Evolutionary conservation across 2,329 filamentous ascomycete species (phyloP), one percentile per base, ranked within the genome.

Genomic region (Myriosclerotinia duriaeana): DNA sequence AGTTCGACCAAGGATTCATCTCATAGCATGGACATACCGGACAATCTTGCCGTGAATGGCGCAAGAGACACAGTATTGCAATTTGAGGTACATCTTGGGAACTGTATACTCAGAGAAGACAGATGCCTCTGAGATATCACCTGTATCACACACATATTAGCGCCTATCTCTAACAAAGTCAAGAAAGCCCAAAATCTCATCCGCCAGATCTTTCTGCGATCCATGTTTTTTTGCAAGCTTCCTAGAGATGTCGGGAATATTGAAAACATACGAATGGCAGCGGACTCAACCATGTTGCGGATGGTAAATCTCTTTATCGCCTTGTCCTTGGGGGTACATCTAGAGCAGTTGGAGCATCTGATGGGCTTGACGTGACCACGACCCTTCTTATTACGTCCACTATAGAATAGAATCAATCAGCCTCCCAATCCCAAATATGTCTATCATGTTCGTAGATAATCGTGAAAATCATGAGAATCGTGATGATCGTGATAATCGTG

Each of bases 51-150:
- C 95, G 88, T 99, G 95, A 76, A 99, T 99, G 80, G 95, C 95
- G 85, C 95, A 99, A 84, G 94, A 98, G 80, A 99, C 95, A 84
- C 95, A 99, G 92, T 99, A 99, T 87, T 99, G 95, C 82, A 99
- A 90, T 91, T 99, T 99, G 85, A 99, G 87, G 92, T 99, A 99
- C 96, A 99, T 99, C 92, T 99, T 99, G 85, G 95, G 95, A 79
- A 99, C 94, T 77, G 93, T 93, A 88, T 99, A 99, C 87, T 99
- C 95, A 79, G 91, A 83, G 85, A 98, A 99, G 84, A 99, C 95
- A 79, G 95, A 98, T 79, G 96, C 95, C 82, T 99, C 95, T 76
- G 93, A 97, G 86, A 99, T 99, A 92, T 99, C 95, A 93, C 95
- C 95, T 98, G 79, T 67, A 65, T 40, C 54, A 34, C 60, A 62